Conservation (phyloP, 371 early-diverging fungal genomes). For the Capillidium heterosporum region DNA sequence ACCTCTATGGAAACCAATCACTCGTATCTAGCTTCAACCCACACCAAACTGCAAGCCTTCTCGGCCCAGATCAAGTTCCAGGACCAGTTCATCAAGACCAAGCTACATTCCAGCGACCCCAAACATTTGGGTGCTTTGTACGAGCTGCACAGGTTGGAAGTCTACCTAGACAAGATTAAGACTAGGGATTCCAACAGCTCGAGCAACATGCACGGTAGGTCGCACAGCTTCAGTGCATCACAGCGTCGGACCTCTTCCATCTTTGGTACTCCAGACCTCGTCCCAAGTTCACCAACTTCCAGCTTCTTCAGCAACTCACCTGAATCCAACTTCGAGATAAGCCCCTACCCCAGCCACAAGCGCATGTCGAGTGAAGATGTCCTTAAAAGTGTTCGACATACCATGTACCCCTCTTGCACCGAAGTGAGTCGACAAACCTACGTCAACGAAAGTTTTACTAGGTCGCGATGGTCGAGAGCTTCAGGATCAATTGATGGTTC, state of each 20-base stretch:
- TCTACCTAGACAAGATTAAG: constrained; percentile 1
- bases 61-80: background rate
- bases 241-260: background rate
- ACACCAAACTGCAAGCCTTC: background rate
- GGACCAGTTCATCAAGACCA: background rate
- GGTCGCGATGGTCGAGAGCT: too few species aligned
- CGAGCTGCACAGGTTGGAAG: constrained; percentile 1
- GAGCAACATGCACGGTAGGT: background rate
- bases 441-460: background rate
- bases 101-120: background rate
- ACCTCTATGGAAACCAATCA: background rate
- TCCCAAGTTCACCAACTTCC: background rate
- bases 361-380: background rate
- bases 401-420: background rate
- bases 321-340: background rate
- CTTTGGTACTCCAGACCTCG: background rate
- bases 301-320: background rate
- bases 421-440: background rate
- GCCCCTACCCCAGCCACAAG: background rate
- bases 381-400: background rate
- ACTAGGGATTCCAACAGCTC: background rate
- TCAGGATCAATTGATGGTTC: too few species aligned
- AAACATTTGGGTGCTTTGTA: background rate
- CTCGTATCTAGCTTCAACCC: background rate
- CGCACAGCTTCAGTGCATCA: too few species aligned